Conservation (phyloP, 2,329 filamentous ascomycete genomes). For the Tolypocladium amazonense region DNA sequence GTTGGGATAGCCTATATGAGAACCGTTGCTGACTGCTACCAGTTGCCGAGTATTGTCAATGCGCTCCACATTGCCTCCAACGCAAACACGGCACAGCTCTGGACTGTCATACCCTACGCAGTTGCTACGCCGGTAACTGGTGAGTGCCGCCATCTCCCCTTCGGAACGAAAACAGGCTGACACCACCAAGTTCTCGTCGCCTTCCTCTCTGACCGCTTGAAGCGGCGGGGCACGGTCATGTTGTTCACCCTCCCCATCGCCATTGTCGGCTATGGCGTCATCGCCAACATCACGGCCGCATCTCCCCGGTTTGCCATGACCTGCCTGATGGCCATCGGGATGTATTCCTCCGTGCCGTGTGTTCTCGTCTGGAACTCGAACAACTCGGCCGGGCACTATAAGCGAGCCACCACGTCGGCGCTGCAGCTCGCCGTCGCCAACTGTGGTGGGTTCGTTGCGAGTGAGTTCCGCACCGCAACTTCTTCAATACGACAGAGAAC, state of each 20-base stretch:
- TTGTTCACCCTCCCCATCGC: constrained; percentile 51
- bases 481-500: background rate
- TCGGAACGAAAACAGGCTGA: background rate
- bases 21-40: background rate
- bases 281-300: constrained; percentile 41
- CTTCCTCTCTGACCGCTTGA: constrained; percentile 48
- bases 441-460: constrained; percentile 55
- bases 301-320: constrained; percentile 54
- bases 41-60: constrained; percentile 55
- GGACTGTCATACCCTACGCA: constrained; percentile 54
- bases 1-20: background rate
- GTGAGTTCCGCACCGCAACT: constrained; percentile 16
- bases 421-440: constrained; percentile 58
- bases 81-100: constrained; percentile 47
- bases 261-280: constrained; percentile 54
- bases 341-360: constrained; percentile 52
- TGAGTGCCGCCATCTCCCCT: constrained; percentile 11
- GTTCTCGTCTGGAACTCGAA: constrained; percentile 58
- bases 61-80: constrained; percentile 42
- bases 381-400: constrained; percentile 60
- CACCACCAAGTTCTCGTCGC: constrained; percentile 35
- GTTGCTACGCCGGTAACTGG: constrained; percentile 46
- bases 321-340: constrained; percentile 54
- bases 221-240: constrained; percentile 50
- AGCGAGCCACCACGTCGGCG: constrained; percentile 55